Percentiles rank a stretch among this genome's conserved stretches.
Evolutionary conservation across 768 basidiomycete genomes (phyloP).

Genomic region (Chalciporus sphaerocephalus): DNA sequence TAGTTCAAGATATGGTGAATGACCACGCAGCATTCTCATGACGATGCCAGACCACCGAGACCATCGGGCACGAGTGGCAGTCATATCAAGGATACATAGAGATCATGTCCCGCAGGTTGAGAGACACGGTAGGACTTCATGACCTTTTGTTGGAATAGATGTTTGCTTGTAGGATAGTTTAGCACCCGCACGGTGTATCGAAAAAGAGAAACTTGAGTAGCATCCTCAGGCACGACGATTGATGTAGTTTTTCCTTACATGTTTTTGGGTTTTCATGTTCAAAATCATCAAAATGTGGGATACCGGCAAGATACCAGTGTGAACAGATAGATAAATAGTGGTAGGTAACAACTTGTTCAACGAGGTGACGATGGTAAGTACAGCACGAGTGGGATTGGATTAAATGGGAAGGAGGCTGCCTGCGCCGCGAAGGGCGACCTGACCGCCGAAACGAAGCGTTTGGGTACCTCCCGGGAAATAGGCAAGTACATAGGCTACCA

Average conservation of each 20-base stretch:
- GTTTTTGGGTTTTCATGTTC: neutral
- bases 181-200: neutral
- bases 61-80: slow-evolving; percentile 51
- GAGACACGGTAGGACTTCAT: slow-evolving; percentile 58
- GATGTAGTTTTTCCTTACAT: neutral
- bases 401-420: slow-evolving; percentile 78
- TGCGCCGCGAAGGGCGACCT: slow-evolving; percentile 79
- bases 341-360: neutral
- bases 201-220: neutral
- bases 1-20: slow-evolving; percentile 5
- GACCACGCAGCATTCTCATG: slow-evolving; percentile 13
- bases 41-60: slow-evolving; percentile 38
- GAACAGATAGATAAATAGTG: slow-evolving; percentile 6
- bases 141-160: slow-evolving; percentile 31
- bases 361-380: neutral
- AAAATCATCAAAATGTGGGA: neutral
- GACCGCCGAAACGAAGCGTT: slow-evolving; percentile 75
- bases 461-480: slow-evolving; percentile 92
- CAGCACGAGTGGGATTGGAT: slow-evolving; percentile 5
- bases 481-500: slow-evolving; percentile 85
- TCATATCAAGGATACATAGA: slow-evolving; percentile 68
- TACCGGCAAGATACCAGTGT: slow-evolving; percentile 4
- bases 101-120: slow-evolving; percentile 68
- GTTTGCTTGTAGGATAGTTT: neutral
- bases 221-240: neutral